Conservation (phyloP, 768 basidiomycete species). For the Kwoniella pini region DNA sequence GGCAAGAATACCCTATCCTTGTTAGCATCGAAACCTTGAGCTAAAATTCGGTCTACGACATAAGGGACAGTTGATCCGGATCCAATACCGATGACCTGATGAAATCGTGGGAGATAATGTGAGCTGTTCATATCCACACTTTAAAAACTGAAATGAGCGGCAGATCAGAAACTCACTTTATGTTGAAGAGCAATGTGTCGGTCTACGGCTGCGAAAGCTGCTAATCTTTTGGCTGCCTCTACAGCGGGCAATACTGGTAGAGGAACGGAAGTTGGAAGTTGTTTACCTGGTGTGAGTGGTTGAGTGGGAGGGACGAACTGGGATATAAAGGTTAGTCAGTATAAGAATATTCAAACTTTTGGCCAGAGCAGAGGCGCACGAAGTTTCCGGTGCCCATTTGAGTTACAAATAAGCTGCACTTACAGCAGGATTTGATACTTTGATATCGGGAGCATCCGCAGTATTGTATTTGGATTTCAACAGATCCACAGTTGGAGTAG, state of each 20-base stretch:
- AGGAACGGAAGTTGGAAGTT: slow-evolving; percentile 42
- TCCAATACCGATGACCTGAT: slow-evolving; percentile 56
- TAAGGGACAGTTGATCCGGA: slow-evolving; percentile 79
- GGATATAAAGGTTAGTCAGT: no score
- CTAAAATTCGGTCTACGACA: slow-evolving; percentile 89
- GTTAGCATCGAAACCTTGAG: slow-evolving; percentile 76
- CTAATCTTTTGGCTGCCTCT: slow-evolving; percentile 82
- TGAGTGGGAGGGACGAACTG: slow-evolving; percentile 42
- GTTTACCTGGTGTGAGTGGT: slow-evolving; percentile 32
- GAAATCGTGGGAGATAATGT: not conserved
- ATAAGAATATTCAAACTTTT: no score
- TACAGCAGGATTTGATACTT: slow-evolving; percentile 8
- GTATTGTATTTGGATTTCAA: slow-evolving; percentile 8
- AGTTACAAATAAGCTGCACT: not conserved
- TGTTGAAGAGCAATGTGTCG: slow-evolving; percentile 78
- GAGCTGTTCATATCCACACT: not conserved
- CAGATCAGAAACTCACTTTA: slow-evolving; percentile 60
- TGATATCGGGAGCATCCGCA: slow-evolving; percentile 2
- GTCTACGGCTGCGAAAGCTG: slow-evolving; percentile 93
- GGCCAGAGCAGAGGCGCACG: no score
- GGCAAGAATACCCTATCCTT: slow-evolving; percentile 82
- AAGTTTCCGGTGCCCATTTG: no score
- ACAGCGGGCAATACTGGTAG: slow-evolving; percentile 56
- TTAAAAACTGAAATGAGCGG: not conserved
- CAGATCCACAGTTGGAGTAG: slow-evolving; percentile 8